Base-by-base conservation (phyloP, 2,329 filamentous ascomycete genomes). In the Aspergillus aculeatus region DNA sequence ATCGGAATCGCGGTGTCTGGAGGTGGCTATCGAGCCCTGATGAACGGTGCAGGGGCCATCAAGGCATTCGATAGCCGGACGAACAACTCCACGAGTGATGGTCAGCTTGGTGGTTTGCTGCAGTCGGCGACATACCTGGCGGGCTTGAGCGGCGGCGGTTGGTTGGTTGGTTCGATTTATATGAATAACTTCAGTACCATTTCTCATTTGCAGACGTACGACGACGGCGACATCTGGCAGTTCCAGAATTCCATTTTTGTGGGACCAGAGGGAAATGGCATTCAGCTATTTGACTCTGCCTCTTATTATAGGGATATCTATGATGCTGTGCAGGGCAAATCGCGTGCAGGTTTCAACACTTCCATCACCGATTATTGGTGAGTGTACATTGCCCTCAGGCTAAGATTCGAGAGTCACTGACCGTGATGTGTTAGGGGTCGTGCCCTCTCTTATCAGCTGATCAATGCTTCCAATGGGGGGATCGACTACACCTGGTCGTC, bases 331-430 rank as follows among this genome's bases (percentile, higher is more conserved):
- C 65, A 79, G 0, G 78, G 72, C 4, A 95, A 94, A 77, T 68
- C 71, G 1, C 74, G 87, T 59, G 88, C 87, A 16, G 85, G 86
- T 0, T 93, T 82, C 70, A 79, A 87, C 50, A 85, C 84, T 3
- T 89, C 90, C 9, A 82, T 96, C 59, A 96, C 93, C 0, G 93
- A 97, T 78, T 92, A 92, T 74, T 96, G 92, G 89, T 79, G 72
- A 47, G 67, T 63, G 5, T 38, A 24, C 12, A 14, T n/a, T 2
- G 23, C 23, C 48, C 26, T 23, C 5, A 23, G 26, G 21, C 32
- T 14, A 14, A 19, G 38, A 49, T 29, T 19, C 1, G 24, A 29
- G 10, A 5, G 47, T 23, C 31, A n/a, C 55, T 62, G 38, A 64
- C n/a, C 10, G 0, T 6, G 14, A 19, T 24, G 31, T 50, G 54